Evolutionary conservation across 108 stramenopile species (phyloP), one percentile per base, ranked within the genome.

Genomic region (Cyclotella sp.): DNA sequence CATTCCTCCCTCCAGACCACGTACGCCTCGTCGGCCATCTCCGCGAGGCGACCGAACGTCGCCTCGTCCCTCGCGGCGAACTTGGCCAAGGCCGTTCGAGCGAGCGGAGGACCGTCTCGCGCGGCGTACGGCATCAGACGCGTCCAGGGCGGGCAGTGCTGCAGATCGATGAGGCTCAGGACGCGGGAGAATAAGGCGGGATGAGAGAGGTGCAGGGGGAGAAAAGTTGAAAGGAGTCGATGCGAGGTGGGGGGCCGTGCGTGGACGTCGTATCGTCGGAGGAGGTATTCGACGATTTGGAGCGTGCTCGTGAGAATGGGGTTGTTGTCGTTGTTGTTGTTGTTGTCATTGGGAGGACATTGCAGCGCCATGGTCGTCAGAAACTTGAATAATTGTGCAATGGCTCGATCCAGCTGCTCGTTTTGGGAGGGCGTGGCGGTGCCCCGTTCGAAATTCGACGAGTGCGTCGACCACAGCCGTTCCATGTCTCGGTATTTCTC

Each of bases 201-300:
- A 77, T 78, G 75, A 13, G 47, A 42, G 58, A 30, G 43, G 10
- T 54, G 19, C 0, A 82, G 15, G 9, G 93, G 91, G 19, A 92
- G 60, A 26, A 89, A 67, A 0, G 77, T 62, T 59, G 75, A 60
- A 0, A 91, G 77, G 27, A 88, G 41, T 15, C 76, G 71, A 14
- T 58, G 46, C 13, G 87, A 81, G 0, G 72, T 43, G 24, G 46
- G 59, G 44, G n/a, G 85, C 79, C 11, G 77, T 49, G 27, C 41
- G 63, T 95, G 92, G 11, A 95, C 73, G 15, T 91, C 79, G 72
- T 92, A 93, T 22, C 73, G 74, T 13, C 91, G 84, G 11, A 95
- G 57, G 24, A 95, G 73, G 63, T 88, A 95, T 69, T 95, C 94
- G 45, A 93, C 65, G 16, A 93, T 84, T 59, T 90, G 86, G 14